Evolutionary conservation across 2,329 filamentous ascomycete genomes (phyloP), one percentile per base, ranked within the genome.

Genomic region (Neonectria neomacrospora): DNA sequence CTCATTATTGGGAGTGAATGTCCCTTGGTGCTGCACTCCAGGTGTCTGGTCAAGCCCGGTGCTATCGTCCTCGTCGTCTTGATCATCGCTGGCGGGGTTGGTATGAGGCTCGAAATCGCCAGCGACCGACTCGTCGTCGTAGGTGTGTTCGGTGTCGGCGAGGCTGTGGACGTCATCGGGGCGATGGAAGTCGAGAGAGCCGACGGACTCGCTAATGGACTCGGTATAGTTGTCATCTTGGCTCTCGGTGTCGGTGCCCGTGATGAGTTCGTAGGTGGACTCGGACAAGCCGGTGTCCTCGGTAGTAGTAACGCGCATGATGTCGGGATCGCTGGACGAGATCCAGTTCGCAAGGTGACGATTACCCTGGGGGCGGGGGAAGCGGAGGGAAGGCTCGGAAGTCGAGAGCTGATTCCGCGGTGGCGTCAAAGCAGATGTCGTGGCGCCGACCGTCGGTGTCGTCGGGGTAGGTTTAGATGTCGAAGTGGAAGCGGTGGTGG

Each of bases 281-380:
- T 87, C 86, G 71, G 81, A 77, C 71, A 88, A 73, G 70, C 79
- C 86, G 74, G 84, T 82, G 66, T 83, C 81, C 42, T 85, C 82
- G 61, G 78, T 77, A 56, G 73, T 77, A 39, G 78, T 77, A 22
- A 80, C 76, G 67, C 80, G 80, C 83, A 87, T 86, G 66, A 88
- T 86, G 76, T 86, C 82, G 55, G 84, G 85, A 30, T 85, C 82
- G 71, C 85, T 88, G 56, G 81, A 83, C 7, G 85, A 86, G 52
- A 89, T 80, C 86, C 86, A 88, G 80, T 85, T 84, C 70, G 86
- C 86, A 42, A 89, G 83, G 53, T 81, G 79, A 58, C 81, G 80
- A 67, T 83, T 88, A 56, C 85, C 86, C 71, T 83, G 80, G 0
- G 86, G 86, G 45, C 79, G 81, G 58, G 86, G 86, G 59, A 88